Base-by-base conservation (phyloP, 2,329 filamentous ascomycete species). In the Dothistroma septosporum region DNA sequence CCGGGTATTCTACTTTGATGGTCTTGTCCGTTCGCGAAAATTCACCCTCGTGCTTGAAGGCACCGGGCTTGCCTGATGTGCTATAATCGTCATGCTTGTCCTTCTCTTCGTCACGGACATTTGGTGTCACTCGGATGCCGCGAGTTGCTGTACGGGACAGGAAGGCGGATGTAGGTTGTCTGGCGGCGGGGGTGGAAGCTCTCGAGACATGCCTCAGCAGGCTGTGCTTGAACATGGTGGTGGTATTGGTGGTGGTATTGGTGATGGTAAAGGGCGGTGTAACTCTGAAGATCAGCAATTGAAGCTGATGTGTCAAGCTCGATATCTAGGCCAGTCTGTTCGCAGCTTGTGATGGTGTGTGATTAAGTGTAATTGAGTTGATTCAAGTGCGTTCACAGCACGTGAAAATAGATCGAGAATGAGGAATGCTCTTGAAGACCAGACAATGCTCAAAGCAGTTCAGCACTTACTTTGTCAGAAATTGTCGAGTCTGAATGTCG, bases 11-110 rank as follows among this genome's bases (percentile, higher is more conserved):
- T 64, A 94, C 87, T 44, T 86, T 84, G 63, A 96, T 88, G 58
- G 82, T 85, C 54, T 91, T 84, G 71, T 95, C 90, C 10, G 91
- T 96, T 71, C 90, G 87, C 16, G 91, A 90, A 73, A 88, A 90
- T 62, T 85, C 81, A 57, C 90, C 90, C 72, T 86, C 83, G 60
- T 84, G 80, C 53, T 76, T 74, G 48, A 68, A 68, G 47, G 70
- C 69, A 24, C 69, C 69, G 1, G 60, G 70, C 59, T 69, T 67
- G 52, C 77, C 78, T n/a, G 69, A 55, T 21, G 72, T 74, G 54
- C 60, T 70, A 62, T 69, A 70, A 41, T 70, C 67, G 44, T 70
- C 69, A 59, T 71, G 70, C 55, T 66, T 67, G 60, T 69, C 68
- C 52, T 71, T 66, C 28, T 67, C 63, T 55, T 72, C 69, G 24